Evolutionary conservation across 1,139 yeast species (phyloP).

Genomic region (Candida neerlandica): DNA sequence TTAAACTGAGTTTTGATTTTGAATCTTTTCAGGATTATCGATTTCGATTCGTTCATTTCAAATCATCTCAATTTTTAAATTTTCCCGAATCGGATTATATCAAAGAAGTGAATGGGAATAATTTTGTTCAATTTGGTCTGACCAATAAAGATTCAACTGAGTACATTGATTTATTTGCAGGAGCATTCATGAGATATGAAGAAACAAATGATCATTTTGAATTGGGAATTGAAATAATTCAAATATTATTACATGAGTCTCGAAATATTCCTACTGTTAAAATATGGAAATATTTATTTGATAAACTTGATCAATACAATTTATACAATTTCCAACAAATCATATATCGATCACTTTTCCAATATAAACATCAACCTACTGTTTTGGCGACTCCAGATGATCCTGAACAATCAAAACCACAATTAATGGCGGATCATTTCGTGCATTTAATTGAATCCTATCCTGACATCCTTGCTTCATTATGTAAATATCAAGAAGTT

Average conservation of each 20-base stretch:
- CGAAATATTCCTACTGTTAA: slow-evolving; percentile 26
- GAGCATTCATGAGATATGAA: slow-evolving; percentile 21
- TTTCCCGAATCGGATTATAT: slow-evolving; percentile 25
- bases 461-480: slow-evolving; percentile 30
- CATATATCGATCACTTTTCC: slow-evolving; percentile 28
- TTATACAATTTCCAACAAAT: slow-evolving; percentile 31
- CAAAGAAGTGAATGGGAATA: slow-evolving; percentile 7
- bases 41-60: slow-evolving; percentile 21
- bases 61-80: slow-evolving; percentile 37
- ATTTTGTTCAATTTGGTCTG: slow-evolving; percentile 13
- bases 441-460: slow-evolving; percentile 24
- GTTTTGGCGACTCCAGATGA: slow-evolving; percentile 20
- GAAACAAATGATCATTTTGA: slow-evolving; percentile 22
- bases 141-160: slow-evolving; percentile 16
- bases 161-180: slow-evolving; percentile 21
- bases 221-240: slow-evolving; percentile 24
- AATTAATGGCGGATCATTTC: slow-evolving; percentile 25
- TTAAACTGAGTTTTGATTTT: slow-evolving; percentile 21
- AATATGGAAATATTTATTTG: slow-evolving; percentile 29
- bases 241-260: slow-evolving; percentile 20
- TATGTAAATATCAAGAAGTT: slow-evolving; percentile 29
- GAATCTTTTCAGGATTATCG: slow-evolving; percentile 20
- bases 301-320: slow-evolving; percentile 25
- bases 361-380: slow-evolving; percentile 24
- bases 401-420: slow-evolving; percentile 6